Evolutionary conservation across 345 rosid species (phyloP).

Genomic region (rapeseed (Brassica napus)): Da-Ae NC_063445.1:30605001-30605500

Average conservation of each 20-base stretch:
- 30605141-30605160: conserved; percentile 62
- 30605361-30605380: conserved; percentile 57
- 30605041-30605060: conserved; percentile 51
- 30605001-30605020: conserved; percentile 65
- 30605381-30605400: conserved; percentile 34
- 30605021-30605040: conserved; percentile 59
- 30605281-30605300: conserved; percentile 38
- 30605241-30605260: conserved; percentile 44
- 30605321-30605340: conserved; percentile 59
- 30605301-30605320: conserved; percentile 46
- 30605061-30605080: conserved; percentile 52
- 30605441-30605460: conserved; percentile 57
- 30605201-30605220: conserved; percentile 35
- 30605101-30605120: conserved; percentile 55
- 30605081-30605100: conserved; percentile 50
- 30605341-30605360: conserved; percentile 44
- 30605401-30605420: too few species aligned
- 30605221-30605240: conserved; percentile 63
- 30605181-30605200: too few species aligned
- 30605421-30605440: conserved; percentile 39
- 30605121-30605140: conserved; percentile 55
- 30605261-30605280: conserved; percentile 68
- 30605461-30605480: conserved; percentile 10
- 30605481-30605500: conserved; percentile 7
- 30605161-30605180: conserved; percentile 32